These are phyloP conservation scores for Phytophthora parvispora DNA, from an alignment of 352 stramenopile species.

Conservation along the genomic window DNA sequence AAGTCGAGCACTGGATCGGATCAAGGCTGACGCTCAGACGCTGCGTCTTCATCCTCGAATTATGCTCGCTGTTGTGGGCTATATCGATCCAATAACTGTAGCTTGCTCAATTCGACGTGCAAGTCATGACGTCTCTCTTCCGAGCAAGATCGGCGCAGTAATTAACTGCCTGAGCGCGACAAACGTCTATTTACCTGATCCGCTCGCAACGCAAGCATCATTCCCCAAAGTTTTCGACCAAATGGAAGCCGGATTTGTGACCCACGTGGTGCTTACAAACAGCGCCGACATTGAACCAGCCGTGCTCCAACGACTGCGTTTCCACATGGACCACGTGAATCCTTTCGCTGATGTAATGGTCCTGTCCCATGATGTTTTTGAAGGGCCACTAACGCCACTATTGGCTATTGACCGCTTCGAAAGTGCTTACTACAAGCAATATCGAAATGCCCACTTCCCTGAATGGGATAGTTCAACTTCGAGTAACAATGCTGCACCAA, in stretches of 20 bases:
- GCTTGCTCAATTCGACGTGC: constrained; percentile 47
- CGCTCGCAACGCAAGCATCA: constrained; percentile 37
- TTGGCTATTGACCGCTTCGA: constrained; percentile 71
- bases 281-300: constrained; percentile 48
- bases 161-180: constrained; percentile 63
- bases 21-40: constrained; percentile 23
- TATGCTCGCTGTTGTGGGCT: constrained; percentile 65
- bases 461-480: constrained; percentile 41
- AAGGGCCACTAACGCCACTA: constrained; percentile 62
- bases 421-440: constrained; percentile 62
- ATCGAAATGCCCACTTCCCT: constrained; percentile 57
- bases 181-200: constrained; percentile 67
- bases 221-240: constrained; percentile 82
- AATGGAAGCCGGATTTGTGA: constrained; percentile 68
- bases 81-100: constrained; percentile 66
- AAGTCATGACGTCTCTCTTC: constrained; percentile 13
- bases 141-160: constrained; percentile 56
- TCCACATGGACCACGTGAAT: constrained; percentile 73
- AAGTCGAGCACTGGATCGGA: constrained; percentile 15
- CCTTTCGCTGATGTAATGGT: constrained; percentile 80
- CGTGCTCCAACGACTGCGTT: constrained; percentile 63
- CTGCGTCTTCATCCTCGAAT: constrained; percentile 47
- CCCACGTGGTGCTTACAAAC: constrained; percentile 72
- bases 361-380: constrained; percentile 71
- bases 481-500: neutral